These are phyloP conservation scores for Stagonosporopsis tanaceti DNA, from an alignment of 2,329 filamentous ascomycete species.

Conservation along the genomic window DNA sequence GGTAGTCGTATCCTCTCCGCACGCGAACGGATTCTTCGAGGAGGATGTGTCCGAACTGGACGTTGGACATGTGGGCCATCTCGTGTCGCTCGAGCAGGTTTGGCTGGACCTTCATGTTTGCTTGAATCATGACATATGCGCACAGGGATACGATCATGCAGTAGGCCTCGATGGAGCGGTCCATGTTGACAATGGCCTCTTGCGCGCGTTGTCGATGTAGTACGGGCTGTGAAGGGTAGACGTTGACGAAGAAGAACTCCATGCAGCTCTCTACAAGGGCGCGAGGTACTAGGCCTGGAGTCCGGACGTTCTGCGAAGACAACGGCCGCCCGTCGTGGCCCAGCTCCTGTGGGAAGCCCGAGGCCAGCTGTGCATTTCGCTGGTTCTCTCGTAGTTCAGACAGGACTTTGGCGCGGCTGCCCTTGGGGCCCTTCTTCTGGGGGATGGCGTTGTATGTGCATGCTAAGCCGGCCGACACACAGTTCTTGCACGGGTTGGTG, in stretches of 20 bases:
- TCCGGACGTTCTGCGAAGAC: slow-evolving; percentile 55
- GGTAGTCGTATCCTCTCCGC: slow-evolving; percentile 65
- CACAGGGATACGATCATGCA: slow-evolving; percentile 63
- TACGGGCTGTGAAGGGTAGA: slow-evolving; percentile 71
- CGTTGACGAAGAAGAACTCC: slow-evolving; percentile 68
- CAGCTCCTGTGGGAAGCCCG: slow-evolving; percentile 49
- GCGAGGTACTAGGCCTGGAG: slow-evolving; percentile 59
- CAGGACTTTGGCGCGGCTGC: slow-evolving; percentile 68
- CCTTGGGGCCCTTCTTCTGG: slow-evolving; percentile 70
- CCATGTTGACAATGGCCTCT: slow-evolving; percentile 62
- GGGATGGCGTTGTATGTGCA: slow-evolving; percentile 72
- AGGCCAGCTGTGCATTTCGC: slow-evolving; percentile 55
- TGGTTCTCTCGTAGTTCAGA: slow-evolving; percentile 66
- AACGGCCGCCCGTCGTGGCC: slow-evolving; percentile 53
- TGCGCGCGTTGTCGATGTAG: slow-evolving; percentile 61
- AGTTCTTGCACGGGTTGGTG: slow-evolving; percentile 66
- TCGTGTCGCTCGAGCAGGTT: slow-evolving; percentile 57
- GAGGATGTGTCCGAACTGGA: slow-evolving; percentile 62
- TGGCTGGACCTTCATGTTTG: slow-evolving; percentile 55
- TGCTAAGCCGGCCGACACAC: slow-evolving; percentile 64
- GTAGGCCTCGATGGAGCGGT: slow-evolving; percentile 63
- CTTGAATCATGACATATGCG: slow-evolving; percentile 60
- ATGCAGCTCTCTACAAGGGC: slow-evolving; percentile 62
- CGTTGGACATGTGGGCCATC: slow-evolving; percentile 52
- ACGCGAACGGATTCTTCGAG: slow-evolving; percentile 66